Base-by-base conservation (phyloP, 768 basidiomycete genomes). In the Crepidotus variabilis region DNA sequence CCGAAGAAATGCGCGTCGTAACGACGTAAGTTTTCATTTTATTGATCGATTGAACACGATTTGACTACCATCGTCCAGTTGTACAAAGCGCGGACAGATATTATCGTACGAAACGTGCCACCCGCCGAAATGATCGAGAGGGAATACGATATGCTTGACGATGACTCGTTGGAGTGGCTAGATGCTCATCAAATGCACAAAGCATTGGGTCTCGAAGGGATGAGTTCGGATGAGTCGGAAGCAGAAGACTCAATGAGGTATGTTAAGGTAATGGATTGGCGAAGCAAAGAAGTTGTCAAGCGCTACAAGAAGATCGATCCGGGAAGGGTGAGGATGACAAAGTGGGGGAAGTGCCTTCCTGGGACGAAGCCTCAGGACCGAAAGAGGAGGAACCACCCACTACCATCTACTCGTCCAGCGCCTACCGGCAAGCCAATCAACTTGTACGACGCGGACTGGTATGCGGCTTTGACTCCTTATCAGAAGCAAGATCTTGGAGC, bases 391-490 rank as follows among this genome's bases (percentile, higher is more conserved):
- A 33, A 28, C 32, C 20, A 51, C 33, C 36, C 32, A 22, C 50
- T 11, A 51, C 33, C 33, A 35, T 34, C 18, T 23, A 51, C 50
- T 14, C 23, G 50, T 23, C 50, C 50, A 6, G 24, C 50, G 21
- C 50, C 50, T 20, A 51, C 50, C n/a, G 50, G 50, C 11, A 51
- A 51, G 6, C 50, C 50, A 2, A 51, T 51, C 32, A 51, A 51
- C n/a, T 33, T 51, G 33, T 51, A 50, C 50, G 36, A 13, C 6
- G 33, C 33, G 28, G 50, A 35, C 20, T 51, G 33, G 50, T 51
- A 35, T 33, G 36, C 36, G 50, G 28, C 50, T 6, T 33, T 51
- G 50, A 51, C 50, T 32, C 33, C 50, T 34, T 35, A 51, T 20
- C 23, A 34, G 36, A 51, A 51, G 36, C 50, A 35, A 18, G 33